phyloP scores from a whole-genome alignment of 129 eudicot species.

The Deinandra increscens region DNA sequence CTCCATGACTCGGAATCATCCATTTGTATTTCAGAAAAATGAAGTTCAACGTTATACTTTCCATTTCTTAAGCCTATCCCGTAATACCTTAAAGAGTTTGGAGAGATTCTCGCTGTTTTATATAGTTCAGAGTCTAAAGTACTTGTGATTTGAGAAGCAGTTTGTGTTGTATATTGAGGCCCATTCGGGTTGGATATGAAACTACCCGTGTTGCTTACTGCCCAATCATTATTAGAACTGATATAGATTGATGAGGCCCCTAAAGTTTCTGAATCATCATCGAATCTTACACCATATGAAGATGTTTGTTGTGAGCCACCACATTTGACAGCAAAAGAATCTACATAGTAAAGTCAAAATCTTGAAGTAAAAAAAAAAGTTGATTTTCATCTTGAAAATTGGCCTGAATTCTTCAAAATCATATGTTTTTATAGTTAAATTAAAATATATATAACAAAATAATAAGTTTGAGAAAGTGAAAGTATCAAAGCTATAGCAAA shows the following conservation, averaged over 20 bases:
- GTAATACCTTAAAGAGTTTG: constrained; percentile 65
- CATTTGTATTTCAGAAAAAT: constrained; percentile 77
- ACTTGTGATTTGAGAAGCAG: constrained; percentile 56
- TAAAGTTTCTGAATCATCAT: constrained; percentile 58
- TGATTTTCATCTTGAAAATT: constrained; percentile 7
- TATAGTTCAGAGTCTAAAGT: constrained; percentile 68
- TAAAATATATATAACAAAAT: neutral
- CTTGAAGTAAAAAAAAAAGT: constrained; percentile 9
- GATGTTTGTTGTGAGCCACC: constrained; percentile 57
- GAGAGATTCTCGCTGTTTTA: constrained; percentile 64
- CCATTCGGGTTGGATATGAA: constrained; percentile 69
- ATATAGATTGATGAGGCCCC: constrained; percentile 66
- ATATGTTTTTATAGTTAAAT: neutral
- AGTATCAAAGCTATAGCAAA: neutral
- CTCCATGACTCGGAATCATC: constrained; percentile 60
- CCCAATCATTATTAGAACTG: constrained; percentile 46
- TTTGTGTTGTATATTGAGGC: constrained; percentile 38
- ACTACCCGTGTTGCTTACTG: constrained; percentile 62
- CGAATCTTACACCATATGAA: constrained; percentile 40
- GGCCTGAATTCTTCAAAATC: neutral
- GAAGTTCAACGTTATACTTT: constrained; percentile 53
- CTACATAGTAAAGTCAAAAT: constrained; percentile 35
- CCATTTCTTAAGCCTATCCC: constrained; percentile 65
- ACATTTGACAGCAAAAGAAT: constrained; percentile 61
- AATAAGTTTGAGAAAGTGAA: neutral